Base-by-base conservation (phyloP, 352 stramenopile genomes). In the Achlya hypogyna region DNA sequence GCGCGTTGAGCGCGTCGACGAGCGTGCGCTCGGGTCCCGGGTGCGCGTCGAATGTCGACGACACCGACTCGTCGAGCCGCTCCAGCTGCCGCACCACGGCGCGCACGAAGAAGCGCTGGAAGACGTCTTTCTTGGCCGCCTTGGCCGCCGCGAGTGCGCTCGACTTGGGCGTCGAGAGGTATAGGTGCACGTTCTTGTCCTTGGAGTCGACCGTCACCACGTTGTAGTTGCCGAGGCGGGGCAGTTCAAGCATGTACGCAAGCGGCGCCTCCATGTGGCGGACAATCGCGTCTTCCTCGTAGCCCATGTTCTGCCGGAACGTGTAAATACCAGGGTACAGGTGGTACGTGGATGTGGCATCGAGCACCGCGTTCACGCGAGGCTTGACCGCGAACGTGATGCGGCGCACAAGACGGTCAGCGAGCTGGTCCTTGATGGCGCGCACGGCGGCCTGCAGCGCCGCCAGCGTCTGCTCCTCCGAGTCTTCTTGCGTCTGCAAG, bases 181-280 rank as follows among this genome's bases (percentile, higher is more conserved):
- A 99, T 64, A 99, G 74, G 75, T 99, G 97, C 58, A 99, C 93
- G 72, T 99, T 97, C 70, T 97, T 98, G 72, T 98, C 93, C 59
- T 93, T 84, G 5, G 87, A 92, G 28, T 87, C 84, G n/a, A 98
- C 78, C 32, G 96, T 89, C 43, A 76, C 84, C 0, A 99, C 91
- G 68, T 81, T 96, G 82, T 99, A 99, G 79, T 99, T 99, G 53
- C 92, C 81, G 16, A 99, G 78, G 60, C 97, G 90, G 63, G 86
- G 81, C 73, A 99, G 84, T 71, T 99, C 97, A n/a, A 99, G 87
- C 79, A 99, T 97, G 79, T 98, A 98, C 4, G 96, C 96, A 22
- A 98, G 82, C 27, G 95, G 95, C 5, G 97, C 96, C 75, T 99
- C 97, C 70, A 99, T 99, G 81, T 99, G 86, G 40, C 98, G 87